These are phyloP conservation scores for Skeletonema costatum DNA, from an alignment of 108 stramenopile genomes.

Conservation along the genomic window DNA sequence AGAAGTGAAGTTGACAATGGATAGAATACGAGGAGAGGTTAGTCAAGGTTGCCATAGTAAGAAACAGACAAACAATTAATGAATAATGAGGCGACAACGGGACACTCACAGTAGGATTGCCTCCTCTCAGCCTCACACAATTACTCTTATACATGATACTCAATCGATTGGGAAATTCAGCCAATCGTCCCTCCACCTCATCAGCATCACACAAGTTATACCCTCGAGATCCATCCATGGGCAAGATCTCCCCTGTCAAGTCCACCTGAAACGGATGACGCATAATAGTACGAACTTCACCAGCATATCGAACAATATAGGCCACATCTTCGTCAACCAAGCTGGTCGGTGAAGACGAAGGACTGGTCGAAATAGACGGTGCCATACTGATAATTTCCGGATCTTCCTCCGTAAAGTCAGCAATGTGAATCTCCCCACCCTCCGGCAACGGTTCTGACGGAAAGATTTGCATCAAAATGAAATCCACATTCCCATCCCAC, in stretches of 20 bases:
- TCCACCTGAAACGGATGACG: slow-evolving; percentile 36
- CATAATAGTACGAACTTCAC: slow-evolving; percentile 32
- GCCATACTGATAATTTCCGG: background rate
- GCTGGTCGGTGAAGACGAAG: slow-evolving; percentile 20
- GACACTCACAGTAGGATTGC: slow-evolving; percentile 30
- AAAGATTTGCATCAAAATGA: slow-evolving; percentile 25
- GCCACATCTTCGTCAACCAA: slow-evolving; percentile 24
- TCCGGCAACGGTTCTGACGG: slow-evolving; percentile 3
- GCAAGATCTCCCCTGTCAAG: slow-evolving; percentile 23
- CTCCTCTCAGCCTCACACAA: slow-evolving; percentile 27
- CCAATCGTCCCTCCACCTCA: slow-evolving; percentile 31
- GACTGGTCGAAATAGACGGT: slow-evolving; percentile 14
- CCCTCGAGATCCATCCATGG: slow-evolving; percentile 25
- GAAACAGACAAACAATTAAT: no score
- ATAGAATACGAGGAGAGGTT: background rate
- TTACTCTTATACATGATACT: slow-evolving; percentile 16
- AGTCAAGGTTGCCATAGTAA: background rate
- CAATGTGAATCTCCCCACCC: slow-evolving; percentile 14
- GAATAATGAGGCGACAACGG: no score
- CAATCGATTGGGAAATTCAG: slow-evolving; percentile 19
- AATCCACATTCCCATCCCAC: slow-evolving; percentile 32
- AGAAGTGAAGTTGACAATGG: background rate
- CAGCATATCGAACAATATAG: slow-evolving; percentile 39
- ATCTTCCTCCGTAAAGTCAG: slow-evolving; percentile 23
- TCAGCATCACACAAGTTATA: slow-evolving; percentile 40